Evolutionary conservation across 495 filamentous ascomycete species (phyloP).

Genomic region (Penicillium lagena): DNA sequence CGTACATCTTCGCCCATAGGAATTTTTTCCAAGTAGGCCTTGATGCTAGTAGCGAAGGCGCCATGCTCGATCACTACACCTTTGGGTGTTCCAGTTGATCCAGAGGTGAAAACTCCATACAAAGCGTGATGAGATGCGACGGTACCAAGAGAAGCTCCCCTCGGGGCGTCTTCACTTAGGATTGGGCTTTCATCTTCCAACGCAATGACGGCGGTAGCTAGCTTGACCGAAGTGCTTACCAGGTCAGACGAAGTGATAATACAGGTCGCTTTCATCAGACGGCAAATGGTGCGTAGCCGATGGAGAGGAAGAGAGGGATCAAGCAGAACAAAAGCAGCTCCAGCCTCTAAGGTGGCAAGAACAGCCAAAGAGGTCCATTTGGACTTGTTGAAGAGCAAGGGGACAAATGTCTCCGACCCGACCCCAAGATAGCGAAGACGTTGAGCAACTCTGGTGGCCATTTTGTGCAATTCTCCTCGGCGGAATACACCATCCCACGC

Average conservation of each 20-base stretch:
- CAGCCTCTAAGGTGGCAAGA: not conserved
- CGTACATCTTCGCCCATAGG: constrained; percentile 35
- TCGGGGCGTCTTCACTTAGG: too few species aligned
- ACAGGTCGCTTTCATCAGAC: too few species aligned
- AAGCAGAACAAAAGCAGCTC: not conserved
- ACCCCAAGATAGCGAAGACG: not conserved
- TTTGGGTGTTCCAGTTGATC: constrained; percentile 22
- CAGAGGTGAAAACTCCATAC: constrained; percentile 14
- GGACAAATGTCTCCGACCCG: not conserved
- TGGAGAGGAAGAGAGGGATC: not conserved
- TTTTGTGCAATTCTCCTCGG: not conserved
- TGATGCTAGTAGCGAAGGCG: constrained; percentile 6
- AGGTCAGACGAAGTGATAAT: too few species aligned
- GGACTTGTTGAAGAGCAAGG: not conserved
- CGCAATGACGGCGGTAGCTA: too few species aligned
- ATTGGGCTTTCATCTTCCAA: too few species aligned
- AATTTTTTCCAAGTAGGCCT: constrained; percentile 31
- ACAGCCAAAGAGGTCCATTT: not conserved
- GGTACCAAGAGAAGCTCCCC: too few species aligned
- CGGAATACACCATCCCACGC: not conserved
- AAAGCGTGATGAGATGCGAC: not conserved
- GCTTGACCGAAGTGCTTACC: too few species aligned
- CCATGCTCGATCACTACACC: constrained; percentile 16
- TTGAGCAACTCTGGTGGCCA: not conserved
- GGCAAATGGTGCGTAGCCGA: too few species aligned